A percentile compares a stretch with the other conserved stretches of the same genome.
phyloP scores from a whole-genome alignment of 1,139 yeast species.

The Torulaspora globosa region DNA sequence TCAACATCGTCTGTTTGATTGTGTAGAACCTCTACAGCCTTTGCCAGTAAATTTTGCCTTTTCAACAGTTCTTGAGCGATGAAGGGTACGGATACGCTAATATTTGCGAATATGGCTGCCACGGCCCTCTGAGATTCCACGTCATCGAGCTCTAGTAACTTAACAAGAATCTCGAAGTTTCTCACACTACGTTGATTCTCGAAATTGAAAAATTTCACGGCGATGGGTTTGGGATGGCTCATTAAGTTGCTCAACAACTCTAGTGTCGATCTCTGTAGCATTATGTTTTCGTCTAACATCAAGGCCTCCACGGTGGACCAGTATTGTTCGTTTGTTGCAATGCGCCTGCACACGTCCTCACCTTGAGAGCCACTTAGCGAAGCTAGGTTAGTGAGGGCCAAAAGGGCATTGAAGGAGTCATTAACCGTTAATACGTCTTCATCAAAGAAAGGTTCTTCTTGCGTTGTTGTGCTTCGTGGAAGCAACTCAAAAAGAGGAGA shows the following conservation, averaged over 20 bases:
- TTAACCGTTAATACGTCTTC: constrained; percentile 19
- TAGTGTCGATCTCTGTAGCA: constrained; percentile 31
- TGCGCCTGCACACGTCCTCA: constrained; percentile 33
- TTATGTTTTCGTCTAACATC: constrained; percentile 33
- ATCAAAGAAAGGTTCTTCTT: constrained; percentile 8
- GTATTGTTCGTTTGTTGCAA: constrained; percentile 35
- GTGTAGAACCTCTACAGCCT: constrained; percentile 22
- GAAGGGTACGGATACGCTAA: constrained; percentile 32
- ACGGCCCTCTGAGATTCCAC: constrained; percentile 35
- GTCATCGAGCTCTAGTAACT: constrained; percentile 31
- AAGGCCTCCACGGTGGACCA: constrained; percentile 42
- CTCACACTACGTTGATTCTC: constrained; percentile 33
- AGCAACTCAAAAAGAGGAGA: constrained; percentile 32
- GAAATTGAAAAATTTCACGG: constrained; percentile 36
- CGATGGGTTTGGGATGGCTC: constrained; percentile 32
- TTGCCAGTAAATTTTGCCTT: constrained; percentile 25
- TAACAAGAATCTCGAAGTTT: constrained; percentile 32
- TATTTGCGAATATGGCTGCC: constrained; percentile 36
- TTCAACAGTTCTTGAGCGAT: constrained; percentile 29
- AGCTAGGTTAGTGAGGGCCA: constrained; percentile 49
- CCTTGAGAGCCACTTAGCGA: constrained; percentile 39
- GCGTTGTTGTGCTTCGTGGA: constrained; percentile 17
- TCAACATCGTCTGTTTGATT: constrained; percentile 29
- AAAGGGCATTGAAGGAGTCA: constrained; percentile 45
- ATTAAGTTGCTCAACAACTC: constrained; percentile 34